A percentile compares a stretch with the other conserved stretches of the same genome.
phyloP scores from a whole-genome alignment of 495 filamentous ascomycete species.

The Aspergillus nanangensis region DNA sequence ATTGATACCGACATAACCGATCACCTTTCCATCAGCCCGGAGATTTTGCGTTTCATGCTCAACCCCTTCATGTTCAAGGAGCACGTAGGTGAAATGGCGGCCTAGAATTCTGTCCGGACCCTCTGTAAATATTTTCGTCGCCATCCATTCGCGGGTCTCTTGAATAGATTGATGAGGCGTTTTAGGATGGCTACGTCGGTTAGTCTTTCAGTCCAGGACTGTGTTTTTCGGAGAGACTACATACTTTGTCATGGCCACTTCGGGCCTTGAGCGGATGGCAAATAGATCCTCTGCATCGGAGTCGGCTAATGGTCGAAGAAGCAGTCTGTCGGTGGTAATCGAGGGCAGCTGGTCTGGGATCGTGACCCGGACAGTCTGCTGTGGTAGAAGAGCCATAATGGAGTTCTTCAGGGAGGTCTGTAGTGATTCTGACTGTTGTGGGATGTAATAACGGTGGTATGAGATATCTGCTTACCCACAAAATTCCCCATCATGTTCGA shows the following conservation, averaged over 20 bases:
- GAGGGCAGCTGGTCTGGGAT: not conserved
- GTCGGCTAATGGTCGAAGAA: not conserved
- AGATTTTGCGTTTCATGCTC: not conserved
- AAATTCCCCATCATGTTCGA: too few species aligned
- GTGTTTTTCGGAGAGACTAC: not conserved
- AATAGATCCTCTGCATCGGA: not conserved
- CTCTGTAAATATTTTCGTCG: not conserved
- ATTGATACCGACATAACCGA: constrained; percentile 1
- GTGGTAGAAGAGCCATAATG: not conserved
- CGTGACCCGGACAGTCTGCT: not conserved
- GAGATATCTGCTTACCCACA: too few species aligned
- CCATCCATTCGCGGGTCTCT: not conserved
- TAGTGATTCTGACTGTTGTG: too few species aligned
- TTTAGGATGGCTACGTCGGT: not conserved
- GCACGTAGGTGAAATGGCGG: not conserved
- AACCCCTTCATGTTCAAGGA: not conserved
- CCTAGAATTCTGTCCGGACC: not conserved
- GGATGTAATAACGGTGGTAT: too few species aligned
- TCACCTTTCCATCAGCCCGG: not conserved
- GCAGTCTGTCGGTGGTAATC: not conserved
- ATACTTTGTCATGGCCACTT: not conserved
- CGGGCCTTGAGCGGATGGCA: not conserved
- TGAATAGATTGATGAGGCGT: not conserved
- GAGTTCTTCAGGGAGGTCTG: too few species aligned
- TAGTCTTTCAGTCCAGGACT: not conserved